Evolutionary conservation across 23 red algal genomes (phyloP).

Genomic region (Agarophyton chilense): DNA sequence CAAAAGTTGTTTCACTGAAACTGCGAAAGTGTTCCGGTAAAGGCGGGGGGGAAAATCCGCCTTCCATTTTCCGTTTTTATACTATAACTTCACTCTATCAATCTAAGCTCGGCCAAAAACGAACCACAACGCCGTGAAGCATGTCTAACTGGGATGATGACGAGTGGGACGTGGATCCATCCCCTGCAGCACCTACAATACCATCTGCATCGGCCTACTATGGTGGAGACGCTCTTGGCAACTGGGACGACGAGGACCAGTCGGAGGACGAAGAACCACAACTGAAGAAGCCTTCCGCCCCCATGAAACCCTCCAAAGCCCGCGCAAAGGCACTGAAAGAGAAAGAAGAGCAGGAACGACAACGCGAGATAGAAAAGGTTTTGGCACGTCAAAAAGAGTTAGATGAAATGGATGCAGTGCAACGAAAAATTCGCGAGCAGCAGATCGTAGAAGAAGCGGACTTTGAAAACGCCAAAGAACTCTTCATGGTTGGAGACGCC

Average conservation of each 20-base stretch:
- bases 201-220: background rate
- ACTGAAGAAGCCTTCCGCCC: slow-evolving; percentile 51
- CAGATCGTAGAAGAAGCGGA: slow-evolving; percentile 77
- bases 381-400: slow-evolving; percentile 63
- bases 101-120: background rate
- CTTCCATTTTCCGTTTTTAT: background rate
- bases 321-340: slow-evolving; percentile 42
- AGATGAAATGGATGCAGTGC: slow-evolving; percentile 42
- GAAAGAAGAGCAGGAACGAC: slow-evolving; percentile 48
- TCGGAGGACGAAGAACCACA: slow-evolving; percentile 12
- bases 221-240: background rate
- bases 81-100: background rate
- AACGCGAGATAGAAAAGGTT: slow-evolving; percentile 23
- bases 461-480: slow-evolving; percentile 65
- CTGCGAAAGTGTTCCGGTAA: background rate
- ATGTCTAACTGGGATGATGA: slow-evolving; percentile 63
- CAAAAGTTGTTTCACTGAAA: too few relatives aligned
- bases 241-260: slow-evolving; percentile 68
- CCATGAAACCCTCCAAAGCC: slow-evolving; percentile 62
- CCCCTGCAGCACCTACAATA: background rate
- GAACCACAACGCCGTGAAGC: background rate
- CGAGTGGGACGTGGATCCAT: slow-evolving; percentile 33
- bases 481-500: slow-evolving; percentile 55
- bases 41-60: background rate
- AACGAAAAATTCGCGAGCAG: slow-evolving; percentile 61